Conservation (phyloP, 2,329 filamentous ascomycete genomes). For the Exophiala phaeomuriformis region DNA sequence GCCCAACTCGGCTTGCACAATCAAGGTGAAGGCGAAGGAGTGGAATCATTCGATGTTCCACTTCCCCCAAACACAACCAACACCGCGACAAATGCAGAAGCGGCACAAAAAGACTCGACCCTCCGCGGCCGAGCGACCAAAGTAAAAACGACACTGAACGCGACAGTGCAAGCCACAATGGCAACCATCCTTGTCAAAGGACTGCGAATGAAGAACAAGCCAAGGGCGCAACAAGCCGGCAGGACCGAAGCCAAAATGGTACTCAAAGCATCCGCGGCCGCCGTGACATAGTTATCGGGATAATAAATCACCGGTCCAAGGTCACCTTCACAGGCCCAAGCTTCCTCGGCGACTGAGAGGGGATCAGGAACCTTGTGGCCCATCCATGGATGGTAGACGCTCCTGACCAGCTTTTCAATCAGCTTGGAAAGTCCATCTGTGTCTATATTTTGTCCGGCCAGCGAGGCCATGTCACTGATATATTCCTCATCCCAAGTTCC, state of each 20-base stretch:
- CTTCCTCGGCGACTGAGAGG: conserved; percentile 2
- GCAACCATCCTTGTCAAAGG: conserved; percentile 8
- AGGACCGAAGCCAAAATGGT: conserved; percentile 13
- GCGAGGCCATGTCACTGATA: conserved; percentile 9
- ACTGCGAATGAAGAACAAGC: conserved; percentile 4
- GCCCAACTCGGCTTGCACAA: no score
- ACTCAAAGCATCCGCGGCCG: not conserved
- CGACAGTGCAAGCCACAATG: conserved; percentile 7
- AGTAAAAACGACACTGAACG: conserved; percentile 6
- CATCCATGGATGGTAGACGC: conserved; percentile 6
- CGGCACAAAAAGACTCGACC: conserved; percentile 10
- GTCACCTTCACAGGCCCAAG: not conserved
- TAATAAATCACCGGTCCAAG: conserved; percentile 1
- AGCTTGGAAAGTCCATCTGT: conserved; percentile 8
- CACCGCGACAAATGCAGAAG: conserved; percentile 16
- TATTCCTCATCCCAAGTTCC: conserved; percentile 9
- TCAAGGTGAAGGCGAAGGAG: no score
- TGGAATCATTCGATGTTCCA: no score
- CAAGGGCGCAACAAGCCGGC: conserved; percentile 6
- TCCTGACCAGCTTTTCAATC: conserved; percentile 4
- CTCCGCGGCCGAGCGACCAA: conserved; percentile 6
- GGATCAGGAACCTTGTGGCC: conserved; percentile 11
- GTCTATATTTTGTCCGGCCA: conserved; percentile 1
- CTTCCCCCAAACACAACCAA: conserved; percentile 8
- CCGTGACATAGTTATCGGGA: conserved; percentile 1